Evolutionary conservation across 768 basidiomycete species (phyloP).

Genomic region (Chalciporus piperatus): DNA sequence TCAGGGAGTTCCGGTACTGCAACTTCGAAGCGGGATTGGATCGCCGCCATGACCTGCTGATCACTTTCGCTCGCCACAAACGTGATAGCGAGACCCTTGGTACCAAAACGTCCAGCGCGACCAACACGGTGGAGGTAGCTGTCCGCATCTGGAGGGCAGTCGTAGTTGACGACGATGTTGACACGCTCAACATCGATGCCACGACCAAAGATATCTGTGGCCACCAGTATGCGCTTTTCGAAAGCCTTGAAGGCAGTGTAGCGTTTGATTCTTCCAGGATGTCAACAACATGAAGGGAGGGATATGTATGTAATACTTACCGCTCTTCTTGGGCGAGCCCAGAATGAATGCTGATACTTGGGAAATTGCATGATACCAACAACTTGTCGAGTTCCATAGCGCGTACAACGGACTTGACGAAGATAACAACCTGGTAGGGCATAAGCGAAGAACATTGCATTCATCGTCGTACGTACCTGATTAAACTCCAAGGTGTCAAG

Average conservation of each 20-base stretch:
- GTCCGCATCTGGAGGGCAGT: slow-evolving; percentile 95
- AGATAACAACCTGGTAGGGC: slow-evolving; percentile 84
- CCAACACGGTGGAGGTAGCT: slow-evolving; percentile 98
- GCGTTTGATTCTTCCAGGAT: slow-evolving; percentile 68
- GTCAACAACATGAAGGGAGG: slow-evolving; percentile 1
- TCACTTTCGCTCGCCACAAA: slow-evolving; percentile 93
- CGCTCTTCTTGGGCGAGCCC: slow-evolving; percentile 94
- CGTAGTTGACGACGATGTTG: slow-evolving; percentile 99
- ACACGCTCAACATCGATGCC: slow-evolving; percentile 99
- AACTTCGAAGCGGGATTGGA: slow-evolving; percentile 96
- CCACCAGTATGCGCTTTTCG: slow-evolving; percentile 98
- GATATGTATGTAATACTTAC: slow-evolving; percentile 43
- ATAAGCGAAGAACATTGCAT: background rate
- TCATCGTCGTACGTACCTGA: slow-evolving; percentile 53
- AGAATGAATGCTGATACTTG: slow-evolving; percentile 96
- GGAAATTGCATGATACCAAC: slow-evolving; percentile 96
- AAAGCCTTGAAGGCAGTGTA: slow-evolving; percentile 99
- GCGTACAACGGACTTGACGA: slow-evolving; percentile 96
- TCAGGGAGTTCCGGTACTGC: slow-evolving; percentile 94
- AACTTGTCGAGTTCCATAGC: slow-evolving; percentile 96
- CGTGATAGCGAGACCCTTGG: slow-evolving; percentile 97
- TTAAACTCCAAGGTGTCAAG: slow-evolving; percentile 98
- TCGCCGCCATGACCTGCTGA: slow-evolving; percentile 89
- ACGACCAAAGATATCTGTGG: slow-evolving; percentile 98
- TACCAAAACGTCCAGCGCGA: slow-evolving; percentile 98